A percentile compares a stretch with the other conserved stretches of the same genome.
These are phyloP conservation scores for Flagelloscypha sp. DNA, from an alignment of 768 basidiomycete genomes.

Conservation along the genomic window DNA sequence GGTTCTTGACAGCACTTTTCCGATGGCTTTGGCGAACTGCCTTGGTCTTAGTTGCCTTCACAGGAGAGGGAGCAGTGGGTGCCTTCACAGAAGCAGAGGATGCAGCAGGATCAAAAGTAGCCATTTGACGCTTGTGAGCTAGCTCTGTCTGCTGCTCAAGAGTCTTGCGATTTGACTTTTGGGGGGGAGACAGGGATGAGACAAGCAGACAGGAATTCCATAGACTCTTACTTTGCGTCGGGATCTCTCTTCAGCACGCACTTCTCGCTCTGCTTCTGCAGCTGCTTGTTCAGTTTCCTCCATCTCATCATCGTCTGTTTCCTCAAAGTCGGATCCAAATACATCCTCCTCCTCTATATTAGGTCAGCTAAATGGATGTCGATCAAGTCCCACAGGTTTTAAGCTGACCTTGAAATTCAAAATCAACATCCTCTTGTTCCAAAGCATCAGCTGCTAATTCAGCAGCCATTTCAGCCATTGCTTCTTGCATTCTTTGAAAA, in stretches of 20 bases:
- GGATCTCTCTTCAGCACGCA: slow-evolving; percentile 3
- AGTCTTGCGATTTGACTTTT: slow-evolving; percentile 45
- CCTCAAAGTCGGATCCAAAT: slow-evolving; percentile 79
- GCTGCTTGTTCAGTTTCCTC: slow-evolving; percentile 50
- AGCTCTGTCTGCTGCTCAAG: slow-evolving; percentile 56
- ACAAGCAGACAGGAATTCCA: neutral
- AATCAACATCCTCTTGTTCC: slow-evolving; percentile 70
- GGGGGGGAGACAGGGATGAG: slow-evolving; percentile 1
- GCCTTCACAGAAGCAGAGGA: slow-evolving; percentile 23
- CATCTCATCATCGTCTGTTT: slow-evolving; percentile 66
- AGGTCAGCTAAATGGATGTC: slow-evolving; percentile 1
- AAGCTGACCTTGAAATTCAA: slow-evolving; percentile 43
- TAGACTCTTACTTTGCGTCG: slow-evolving; percentile 14
- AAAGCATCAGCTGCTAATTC: slow-evolving; percentile 51
- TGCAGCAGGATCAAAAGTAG: slow-evolving; percentile 57
- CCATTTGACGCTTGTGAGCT: slow-evolving; percentile 58
- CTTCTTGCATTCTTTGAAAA: slow-evolving; percentile 60
- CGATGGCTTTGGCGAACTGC: slow-evolving; percentile 51
- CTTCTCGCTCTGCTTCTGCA: slow-evolving; percentile 48
- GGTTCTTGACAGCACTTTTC: slow-evolving; percentile 63
- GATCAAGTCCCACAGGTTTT: slow-evolving; percentile 7
- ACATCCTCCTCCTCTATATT: slow-evolving; percentile 71
- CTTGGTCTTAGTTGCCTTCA: slow-evolving; percentile 20
- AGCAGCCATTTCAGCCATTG: slow-evolving; percentile 58
- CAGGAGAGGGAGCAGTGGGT: slow-evolving; percentile 33